Percentiles rank a stretch among this genome's conserved stretches.
Evolutionary conservation across 2,329 filamentous ascomycete genomes (phyloP).

Genomic region (Ascochyta koolunga): DNA sequence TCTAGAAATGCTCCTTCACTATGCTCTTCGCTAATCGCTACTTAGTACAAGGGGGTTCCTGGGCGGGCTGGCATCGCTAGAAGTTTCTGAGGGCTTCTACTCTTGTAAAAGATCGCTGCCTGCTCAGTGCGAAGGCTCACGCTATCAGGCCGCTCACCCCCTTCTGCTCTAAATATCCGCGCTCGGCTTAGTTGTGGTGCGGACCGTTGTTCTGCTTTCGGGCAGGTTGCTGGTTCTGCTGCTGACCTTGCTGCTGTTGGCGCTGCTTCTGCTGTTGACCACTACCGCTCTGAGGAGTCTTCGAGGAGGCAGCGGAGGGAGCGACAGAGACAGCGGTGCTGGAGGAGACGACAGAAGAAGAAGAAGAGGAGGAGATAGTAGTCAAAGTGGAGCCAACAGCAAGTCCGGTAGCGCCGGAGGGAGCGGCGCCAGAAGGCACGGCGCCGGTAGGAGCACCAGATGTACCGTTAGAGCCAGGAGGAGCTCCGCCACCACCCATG

Average conservation of each 20-base stretch:
- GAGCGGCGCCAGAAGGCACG: not conserved
- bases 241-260: constrained; percentile 6
- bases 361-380: constrained; percentile 12
- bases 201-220: constrained; percentile 5
- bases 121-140: no score
- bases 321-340: not conserved
- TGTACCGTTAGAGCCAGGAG: constrained; percentile 17
- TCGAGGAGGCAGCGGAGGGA: not conserved
- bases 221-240: constrained; percentile 1
- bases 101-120: no score
- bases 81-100: no score
- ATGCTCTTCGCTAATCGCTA: constrained; percentile 11
- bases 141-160: no score
- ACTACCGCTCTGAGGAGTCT: constrained; percentile 9
- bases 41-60: no score
- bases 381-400: constrained; percentile 14
- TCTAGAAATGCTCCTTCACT: constrained; percentile 4
- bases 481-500: constrained; percentile 22
- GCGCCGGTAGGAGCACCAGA: constrained; percentile 9
- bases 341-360: constrained; percentile 1
- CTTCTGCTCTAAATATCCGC: not conserved
- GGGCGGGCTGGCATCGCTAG: no score
- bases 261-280: constrained; percentile 3
- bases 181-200: not conserved
- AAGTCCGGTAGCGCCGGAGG: constrained; percentile 1